Conservation (phyloP, 352 stramenopile species). For the Pseudoperonospora humuli region DNA sequence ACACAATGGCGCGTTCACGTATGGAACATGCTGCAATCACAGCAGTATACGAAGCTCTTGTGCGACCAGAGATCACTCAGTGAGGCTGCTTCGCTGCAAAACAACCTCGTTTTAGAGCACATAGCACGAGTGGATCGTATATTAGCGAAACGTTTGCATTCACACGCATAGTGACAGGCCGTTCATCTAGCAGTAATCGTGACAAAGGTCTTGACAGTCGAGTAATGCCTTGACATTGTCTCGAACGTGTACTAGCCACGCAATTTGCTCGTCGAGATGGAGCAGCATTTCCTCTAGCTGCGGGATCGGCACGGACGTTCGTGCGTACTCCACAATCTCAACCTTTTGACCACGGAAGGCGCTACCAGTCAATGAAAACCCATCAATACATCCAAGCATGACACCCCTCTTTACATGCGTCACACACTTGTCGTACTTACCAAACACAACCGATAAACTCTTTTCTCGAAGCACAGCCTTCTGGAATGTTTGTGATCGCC, state of each 20-base stretch:
- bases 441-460: conserved; percentile 75
- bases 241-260: conserved; percentile 55
- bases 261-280: conserved; percentile 56
- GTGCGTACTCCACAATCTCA: conserved; percentile 73
- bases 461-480: conserved; percentile 64
- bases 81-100: too few relatives aligned
- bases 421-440: too few relatives aligned
- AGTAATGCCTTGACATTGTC: conserved; percentile 70
- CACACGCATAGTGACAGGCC: too few relatives aligned
- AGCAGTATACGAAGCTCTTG: too few relatives aligned
- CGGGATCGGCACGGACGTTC: conserved; percentile 54
- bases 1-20: too few relatives aligned
- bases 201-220: conserved; percentile 47
- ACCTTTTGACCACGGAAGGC: conserved; percentile 66
- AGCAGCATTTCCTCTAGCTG: conserved; percentile 74
- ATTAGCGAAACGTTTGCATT: too few relatives aligned
- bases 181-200: conserved; percentile 21
- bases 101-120: too few relatives aligned
- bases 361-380: conserved; percentile 18
- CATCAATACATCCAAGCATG: neutral
- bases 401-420: too few relatives aligned
- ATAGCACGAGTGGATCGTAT: too few relatives aligned
- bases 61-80: too few relatives aligned
- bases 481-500: conserved; percentile 36
- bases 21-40: too few relatives aligned